Evolutionary conservation across 2,329 filamentous ascomycete species (phyloP).

Genomic region (Cordyceps pruinosa): DNA sequence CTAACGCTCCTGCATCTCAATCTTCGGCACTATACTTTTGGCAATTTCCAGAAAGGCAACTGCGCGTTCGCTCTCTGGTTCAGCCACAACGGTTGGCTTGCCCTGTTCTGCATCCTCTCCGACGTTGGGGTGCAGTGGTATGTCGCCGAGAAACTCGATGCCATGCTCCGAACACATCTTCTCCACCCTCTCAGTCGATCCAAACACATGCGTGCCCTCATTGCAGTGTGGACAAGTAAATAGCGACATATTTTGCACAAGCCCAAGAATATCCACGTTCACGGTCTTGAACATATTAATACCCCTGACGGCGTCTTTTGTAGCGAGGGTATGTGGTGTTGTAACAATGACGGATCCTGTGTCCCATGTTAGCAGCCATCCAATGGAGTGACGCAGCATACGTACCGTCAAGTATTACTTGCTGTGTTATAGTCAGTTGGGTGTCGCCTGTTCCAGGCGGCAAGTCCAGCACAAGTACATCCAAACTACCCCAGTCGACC

Average conservation of each 20-base stretch:
- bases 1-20: conserved; percentile 25
- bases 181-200: conserved; percentile 56
- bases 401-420: conserved; percentile 77
- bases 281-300: conserved; percentile 90
- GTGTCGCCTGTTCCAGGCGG: conserved; percentile 94
- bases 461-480: conserved; percentile 82
- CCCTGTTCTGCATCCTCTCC: conserved; percentile 83
- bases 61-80: conserved; percentile 69
- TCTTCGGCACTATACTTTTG: conserved; percentile 41
- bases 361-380: neutral
- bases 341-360: conserved; percentile 76
- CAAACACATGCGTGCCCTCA: conserved; percentile 69
- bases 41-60: conserved; percentile 68
- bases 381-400: neutral
- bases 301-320: conserved; percentile 87
- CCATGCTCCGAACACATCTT: conserved; percentile 64
- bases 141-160: conserved; percentile 78
- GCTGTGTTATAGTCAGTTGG: conserved; percentile 93
- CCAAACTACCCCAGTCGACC: conserved; percentile 86
- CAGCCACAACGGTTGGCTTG: conserved; percentile 82
- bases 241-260: conserved; percentile 88
- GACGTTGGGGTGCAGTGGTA: conserved; percentile 80
- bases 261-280: conserved; percentile 70
- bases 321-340: conserved; percentile 86
- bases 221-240: conserved; percentile 76